Conservation (phyloP, 768 basidiomycete species). For the Trametes villosa region DNA sequence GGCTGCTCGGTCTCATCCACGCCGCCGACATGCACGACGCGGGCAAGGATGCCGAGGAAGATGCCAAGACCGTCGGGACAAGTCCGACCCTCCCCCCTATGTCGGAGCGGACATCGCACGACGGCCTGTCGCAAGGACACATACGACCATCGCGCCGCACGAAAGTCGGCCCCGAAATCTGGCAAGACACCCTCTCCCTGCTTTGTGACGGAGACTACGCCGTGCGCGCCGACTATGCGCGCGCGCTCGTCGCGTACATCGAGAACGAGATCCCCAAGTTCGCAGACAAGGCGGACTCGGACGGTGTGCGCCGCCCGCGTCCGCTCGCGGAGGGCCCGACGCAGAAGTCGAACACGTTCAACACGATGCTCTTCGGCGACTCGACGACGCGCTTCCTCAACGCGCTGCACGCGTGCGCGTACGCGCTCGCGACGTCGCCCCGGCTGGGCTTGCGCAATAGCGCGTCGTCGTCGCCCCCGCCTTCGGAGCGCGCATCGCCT, state of each 20-base stretch:
- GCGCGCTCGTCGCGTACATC: constrained; percentile 76
- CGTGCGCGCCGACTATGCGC: constrained; percentile 80
- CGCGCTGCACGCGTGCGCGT: constrained; percentile 80
- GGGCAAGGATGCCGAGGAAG: constrained; percentile 34
- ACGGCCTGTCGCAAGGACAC: constrained; percentile 25
- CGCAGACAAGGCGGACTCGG: constrained; percentile 52
- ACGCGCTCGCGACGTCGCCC: constrained; percentile 74
- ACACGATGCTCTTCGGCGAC: constrained; percentile 60
- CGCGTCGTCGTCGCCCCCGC: constrained; percentile 46
- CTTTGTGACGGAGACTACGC: constrained; percentile 78
- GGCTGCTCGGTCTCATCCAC: constrained; percentile 69
- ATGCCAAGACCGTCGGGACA: constrained; percentile 22
- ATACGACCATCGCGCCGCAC: constrained; percentile 58
- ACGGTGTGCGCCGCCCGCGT: constrained; percentile 50
- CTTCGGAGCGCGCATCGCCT: constrained; percentile 30
- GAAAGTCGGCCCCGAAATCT: constrained; percentile 77
- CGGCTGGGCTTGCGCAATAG: constrained; percentile 54
- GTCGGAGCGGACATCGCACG: constrained; percentile 20
- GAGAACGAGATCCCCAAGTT: constrained; percentile 72
- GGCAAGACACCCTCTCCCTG: constrained; percentile 89
- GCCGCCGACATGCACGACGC: constrained; percentile 58
- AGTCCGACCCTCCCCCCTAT: constrained; percentile 16
- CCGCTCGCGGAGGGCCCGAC: constrained; percentile 54
- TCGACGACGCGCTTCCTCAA: constrained; percentile 73
- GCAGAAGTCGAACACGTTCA: constrained; percentile 50